These are phyloP conservation scores for Fusarium buxicola DNA, from an alignment of 2,329 filamentous ascomycete genomes.

Conservation along the genomic window DNA sequence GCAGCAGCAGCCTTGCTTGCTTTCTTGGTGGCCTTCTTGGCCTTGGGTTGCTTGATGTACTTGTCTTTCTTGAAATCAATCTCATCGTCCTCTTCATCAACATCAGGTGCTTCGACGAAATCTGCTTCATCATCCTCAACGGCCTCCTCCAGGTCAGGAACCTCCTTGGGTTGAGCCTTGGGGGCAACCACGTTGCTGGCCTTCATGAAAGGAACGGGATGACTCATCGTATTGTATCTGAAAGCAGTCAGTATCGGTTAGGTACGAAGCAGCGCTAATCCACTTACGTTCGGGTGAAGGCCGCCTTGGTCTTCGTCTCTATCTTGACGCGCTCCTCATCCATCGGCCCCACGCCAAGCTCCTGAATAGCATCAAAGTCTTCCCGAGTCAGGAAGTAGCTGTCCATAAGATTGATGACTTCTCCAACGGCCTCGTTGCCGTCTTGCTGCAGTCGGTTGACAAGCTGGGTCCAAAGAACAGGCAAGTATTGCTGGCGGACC, in stretches of 20 bases:
- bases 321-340: slow-evolving; percentile 80
- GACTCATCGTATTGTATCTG: slow-evolving; percentile 86
- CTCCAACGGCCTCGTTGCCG: slow-evolving; percentile 83
- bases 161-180: slow-evolving; percentile 78
- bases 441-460: slow-evolving; percentile 79
- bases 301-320: slow-evolving; percentile 85
- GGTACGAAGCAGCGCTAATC: background rate
- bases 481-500: slow-evolving; percentile 93
- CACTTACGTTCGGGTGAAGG: slow-evolving; percentile 88
- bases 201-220: slow-evolving; percentile 97
- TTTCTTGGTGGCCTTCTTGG: slow-evolving; percentile 64
- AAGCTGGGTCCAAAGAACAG: slow-evolving; percentile 84
- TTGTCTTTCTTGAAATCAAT: slow-evolving; percentile 94
- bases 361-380: slow-evolving; percentile 92
- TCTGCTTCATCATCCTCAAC: slow-evolving; percentile 90
- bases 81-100: slow-evolving; percentile 76
- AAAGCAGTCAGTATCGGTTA: slow-evolving; percentile 20
- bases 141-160: slow-evolving; percentile 94
- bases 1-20: slow-evolving; percentile 57
- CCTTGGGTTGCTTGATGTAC: slow-evolving; percentile 93
- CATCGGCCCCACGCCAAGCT: slow-evolving; percentile 90
- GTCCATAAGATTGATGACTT: slow-evolving; percentile 96
- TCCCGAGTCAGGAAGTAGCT: slow-evolving; percentile 95
- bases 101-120: slow-evolving; percentile 66
- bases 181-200: slow-evolving; percentile 80